These are phyloP conservation scores for Raddia guianensis DNA, from an alignment of 176 grass and related monocot genomes.

Conservation along the genomic window DNA sequence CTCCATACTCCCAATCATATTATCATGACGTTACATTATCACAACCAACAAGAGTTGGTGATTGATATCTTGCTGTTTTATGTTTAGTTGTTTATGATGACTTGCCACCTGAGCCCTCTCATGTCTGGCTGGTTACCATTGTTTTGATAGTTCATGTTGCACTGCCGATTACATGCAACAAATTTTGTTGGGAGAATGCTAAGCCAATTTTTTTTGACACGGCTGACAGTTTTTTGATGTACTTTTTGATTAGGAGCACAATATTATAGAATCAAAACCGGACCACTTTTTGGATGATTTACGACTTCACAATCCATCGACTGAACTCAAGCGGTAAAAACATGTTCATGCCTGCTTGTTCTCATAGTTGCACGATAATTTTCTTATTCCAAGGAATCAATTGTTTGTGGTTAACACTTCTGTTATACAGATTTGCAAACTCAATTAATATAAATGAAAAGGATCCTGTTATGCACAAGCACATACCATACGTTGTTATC, in stretches of 20 bases:
- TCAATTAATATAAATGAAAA: conserved; percentile 74
- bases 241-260: conserved; percentile 63
- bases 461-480: conserved; percentile 90
- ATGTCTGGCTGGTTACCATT: neutral
- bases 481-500: conserved; percentile 91
- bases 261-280: conserved; percentile 86
- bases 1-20: conserved; percentile 20
- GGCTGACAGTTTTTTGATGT: conserved; percentile 24
- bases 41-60: neutral
- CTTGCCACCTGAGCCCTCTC: neutral
- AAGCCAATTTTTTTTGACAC: conserved; percentile 13
- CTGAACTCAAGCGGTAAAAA: conserved; percentile 83
- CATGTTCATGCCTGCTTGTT: conserved; percentile 1
- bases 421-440: conserved; percentile 68
- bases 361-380: neutral
- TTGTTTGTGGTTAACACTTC: conserved; percentile 24
- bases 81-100: neutral
- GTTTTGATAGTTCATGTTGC: neutral
- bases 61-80: neutral
- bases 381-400: neutral
- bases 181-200: neutral
- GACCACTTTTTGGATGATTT: conserved; percentile 97
- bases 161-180: neutral
- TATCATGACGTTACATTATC: conserved; percentile 11
- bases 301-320: conserved; percentile 83